Percentiles rank a stretch among this genome's conserved stretches.
Evolutionary conservation across 805 yeast genomes (phyloP).

Genomic region (Yamadazyma sp.): DNA sequence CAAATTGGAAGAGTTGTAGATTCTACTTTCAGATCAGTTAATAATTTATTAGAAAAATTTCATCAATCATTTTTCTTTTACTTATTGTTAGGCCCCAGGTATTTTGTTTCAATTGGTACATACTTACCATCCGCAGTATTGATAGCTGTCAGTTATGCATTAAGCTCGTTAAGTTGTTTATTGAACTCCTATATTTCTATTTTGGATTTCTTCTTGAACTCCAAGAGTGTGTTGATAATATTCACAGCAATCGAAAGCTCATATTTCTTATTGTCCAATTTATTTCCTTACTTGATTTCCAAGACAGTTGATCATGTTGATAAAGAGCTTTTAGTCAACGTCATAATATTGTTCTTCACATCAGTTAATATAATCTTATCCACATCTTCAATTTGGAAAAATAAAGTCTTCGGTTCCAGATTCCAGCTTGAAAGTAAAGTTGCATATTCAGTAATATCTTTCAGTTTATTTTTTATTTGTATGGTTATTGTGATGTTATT

Average conservation of each 20-base stretch:
- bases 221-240: constrained; percentile 22
- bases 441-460: constrained; percentile 35
- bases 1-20: constrained; percentile 90
- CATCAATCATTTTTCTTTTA: constrained; percentile 97
- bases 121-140: constrained; percentile 84
- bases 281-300: constrained; percentile 23
- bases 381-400: constrained; percentile 13
- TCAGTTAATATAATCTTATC: constrained; percentile 13
- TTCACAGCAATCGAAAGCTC: constrained; percentile 27
- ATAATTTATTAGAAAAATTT: constrained; percentile 89
- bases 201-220: constrained; percentile 16
- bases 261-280: constrained; percentile 21
- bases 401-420: not conserved
- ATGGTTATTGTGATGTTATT: constrained; percentile 68
- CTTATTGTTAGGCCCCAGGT: constrained; percentile 68
- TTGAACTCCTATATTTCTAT: constrained; percentile 41
- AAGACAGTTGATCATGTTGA: constrained; percentile 9
- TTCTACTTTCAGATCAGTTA: constrained; percentile 81
- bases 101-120: constrained; percentile 90
- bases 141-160: constrained; percentile 62
- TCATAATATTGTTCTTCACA: constrained; percentile 18
- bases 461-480: constrained; percentile 56
- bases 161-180: constrained; percentile 61
- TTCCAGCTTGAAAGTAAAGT: constrained; percentile 15
- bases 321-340: constrained; percentile 13